These are phyloP conservation scores for Nemania diffusa DNA, from an alignment of 2,329 filamentous ascomycete genomes.

Conservation along the genomic window DNA sequence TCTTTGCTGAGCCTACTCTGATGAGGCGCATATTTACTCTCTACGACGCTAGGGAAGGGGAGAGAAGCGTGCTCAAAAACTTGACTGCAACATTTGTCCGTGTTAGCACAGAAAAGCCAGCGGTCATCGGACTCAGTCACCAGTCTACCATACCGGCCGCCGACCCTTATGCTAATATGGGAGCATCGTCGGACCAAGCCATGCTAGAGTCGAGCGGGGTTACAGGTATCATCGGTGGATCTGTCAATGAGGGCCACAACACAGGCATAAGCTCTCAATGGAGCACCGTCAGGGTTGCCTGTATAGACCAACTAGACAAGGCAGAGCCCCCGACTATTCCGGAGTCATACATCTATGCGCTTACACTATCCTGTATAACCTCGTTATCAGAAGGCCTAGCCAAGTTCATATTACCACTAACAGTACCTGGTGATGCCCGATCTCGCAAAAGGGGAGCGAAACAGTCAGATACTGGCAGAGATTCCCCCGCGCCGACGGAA, in stretches of 20 bases:
- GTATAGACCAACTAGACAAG: slow-evolving; percentile 95
- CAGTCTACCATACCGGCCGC: slow-evolving; percentile 85
- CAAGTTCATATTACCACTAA: slow-evolving; percentile 91
- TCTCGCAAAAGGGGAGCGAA: slow-evolving; percentile 61
- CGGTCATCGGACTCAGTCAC: slow-evolving; percentile 86
- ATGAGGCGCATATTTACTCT: slow-evolving; percentile 82
- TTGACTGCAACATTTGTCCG: slow-evolving; percentile 91
- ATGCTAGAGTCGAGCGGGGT: slow-evolving; percentile 89
- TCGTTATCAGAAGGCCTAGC: slow-evolving; percentile 91
- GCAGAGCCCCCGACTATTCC: slow-evolving; percentile 83
- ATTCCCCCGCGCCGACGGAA: slow-evolving; percentile 55
- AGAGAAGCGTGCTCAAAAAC: slow-evolving; percentile 81
- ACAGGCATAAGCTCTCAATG: slow-evolving; percentile 89
- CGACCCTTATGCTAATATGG: slow-evolving; percentile 64
- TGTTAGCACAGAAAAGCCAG: slow-evolving; percentile 88
- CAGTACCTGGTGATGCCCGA: slow-evolving; percentile 77
- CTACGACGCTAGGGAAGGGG: slow-evolving; percentile 78
- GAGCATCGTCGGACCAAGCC: slow-evolving; percentile 78
- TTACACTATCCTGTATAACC: slow-evolving; percentile 88
- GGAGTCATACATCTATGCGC: slow-evolving; percentile 92
- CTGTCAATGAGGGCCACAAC: slow-evolving; percentile 73
- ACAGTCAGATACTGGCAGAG: slow-evolving; percentile 54
- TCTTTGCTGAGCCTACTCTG: slow-evolving; percentile 83
- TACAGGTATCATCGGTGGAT: slow-evolving; percentile 83
- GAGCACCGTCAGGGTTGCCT: slow-evolving; percentile 87